These are phyloP conservation scores for Suillus subalutaceus DNA, from an alignment of 768 basidiomycete species.

Conservation along the genomic window DNA sequence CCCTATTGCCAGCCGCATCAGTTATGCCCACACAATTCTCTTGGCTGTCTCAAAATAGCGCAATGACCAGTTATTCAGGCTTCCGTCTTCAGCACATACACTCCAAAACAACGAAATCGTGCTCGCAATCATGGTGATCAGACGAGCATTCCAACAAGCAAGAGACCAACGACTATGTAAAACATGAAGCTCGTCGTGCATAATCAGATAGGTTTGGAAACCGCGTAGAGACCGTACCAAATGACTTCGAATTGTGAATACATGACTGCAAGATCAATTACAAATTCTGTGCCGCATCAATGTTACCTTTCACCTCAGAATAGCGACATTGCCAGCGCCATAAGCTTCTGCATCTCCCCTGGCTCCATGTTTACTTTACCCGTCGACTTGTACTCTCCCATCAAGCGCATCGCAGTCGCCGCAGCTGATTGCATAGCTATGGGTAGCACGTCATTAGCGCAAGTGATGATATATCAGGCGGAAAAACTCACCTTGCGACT, in stretches of 20 bases:
- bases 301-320: slow-evolving; percentile 15
- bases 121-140: too few relatives aligned
- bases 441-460: neutral
- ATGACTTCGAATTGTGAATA: neutral
- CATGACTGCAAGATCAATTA: neutral
- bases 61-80: too few relatives aligned
- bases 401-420: slow-evolving; percentile 33
- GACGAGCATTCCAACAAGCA: too few relatives aligned
- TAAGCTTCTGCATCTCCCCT: slow-evolving; percentile 30
- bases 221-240: neutral
- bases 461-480: neutral
- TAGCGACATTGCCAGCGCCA: slow-evolving; percentile 29
- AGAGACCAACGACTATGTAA: neutral
- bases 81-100: too few relatives aligned
- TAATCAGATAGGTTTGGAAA: neutral
- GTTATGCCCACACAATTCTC: too few relatives aligned
- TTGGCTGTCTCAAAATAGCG: too few relatives aligned
- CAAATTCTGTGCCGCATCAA: neutral
- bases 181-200: neutral
- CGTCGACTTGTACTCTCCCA: slow-evolving; percentile 23
- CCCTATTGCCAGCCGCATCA: too few relatives aligned
- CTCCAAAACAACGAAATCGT: too few relatives aligned
- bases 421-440: slow-evolving; percentile 37
- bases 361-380: slow-evolving; percentile 29
- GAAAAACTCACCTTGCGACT: slow-evolving; percentile 27